Evolutionary conservation across 257 asterid genomes (phyloP), one percentile per base, ranked within the genome.

Genomic region (Apocynum venetum): DNA sequence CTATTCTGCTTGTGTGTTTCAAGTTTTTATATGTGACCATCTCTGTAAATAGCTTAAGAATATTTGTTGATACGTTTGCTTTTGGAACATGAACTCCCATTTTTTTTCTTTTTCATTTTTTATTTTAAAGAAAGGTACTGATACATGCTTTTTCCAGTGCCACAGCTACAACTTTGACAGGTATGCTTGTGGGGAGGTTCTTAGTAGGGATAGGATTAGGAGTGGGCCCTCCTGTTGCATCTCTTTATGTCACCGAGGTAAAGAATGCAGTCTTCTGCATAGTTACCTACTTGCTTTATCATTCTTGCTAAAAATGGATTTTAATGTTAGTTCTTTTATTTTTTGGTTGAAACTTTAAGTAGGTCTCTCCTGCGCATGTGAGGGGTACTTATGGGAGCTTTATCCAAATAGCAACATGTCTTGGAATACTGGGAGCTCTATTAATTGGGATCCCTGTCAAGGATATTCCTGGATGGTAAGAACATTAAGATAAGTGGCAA

Each of bases 311-410:
- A 14, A 72, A 70, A 38, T 43, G 73, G 46, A 71, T 47, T 64
- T n/a, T 35, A 15, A 56, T 65, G 78, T 75, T 46, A 69, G 44
- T 48, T 79, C 76, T 73, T 74, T 57, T 81, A 75, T 15, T 53
- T 74, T 64, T 80, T 10, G 36, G 47, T 57, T 65, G 1, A 60
- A 57, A n/a, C 20, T 75, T 74, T 76, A 81, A 77, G 72, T 82
- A 92, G 98, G 87, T 94, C 75, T 94, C 98, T 76, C 98, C 98
- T 71, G 91, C 95, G 10, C 94, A 89, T 66, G 92, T 94, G 82
- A 89, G 98, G 87, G 98, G 98, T 80, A 92, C 97, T 41, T 92
- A 89, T 72, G 98, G 98, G 71, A 92, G 98, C 91, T 89, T 88
- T 67, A 87, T 94, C 78, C 98, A 94, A 83, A 89, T 94, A 84